phyloP scores from a whole-genome alignment of 257 asterid species.

The Solanum rostratum region DNA sequence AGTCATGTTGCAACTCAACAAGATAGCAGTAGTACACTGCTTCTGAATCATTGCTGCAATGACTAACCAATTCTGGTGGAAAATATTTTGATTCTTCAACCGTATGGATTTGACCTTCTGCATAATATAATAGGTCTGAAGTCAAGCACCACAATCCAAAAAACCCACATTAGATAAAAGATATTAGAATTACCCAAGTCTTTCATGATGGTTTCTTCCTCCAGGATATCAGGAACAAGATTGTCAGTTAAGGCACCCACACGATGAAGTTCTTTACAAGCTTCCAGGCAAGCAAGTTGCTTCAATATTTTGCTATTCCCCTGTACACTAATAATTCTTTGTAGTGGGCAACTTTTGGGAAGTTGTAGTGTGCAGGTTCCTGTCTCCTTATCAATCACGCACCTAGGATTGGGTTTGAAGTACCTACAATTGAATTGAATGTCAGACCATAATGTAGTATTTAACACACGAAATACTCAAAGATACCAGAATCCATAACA shows the following conservation, averaged over 20 bases:
- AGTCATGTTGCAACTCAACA: slow-evolving; percentile 28
- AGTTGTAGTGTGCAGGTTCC: slow-evolving; percentile 43
- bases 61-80: slow-evolving; percentile 59
- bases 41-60: slow-evolving; percentile 2
- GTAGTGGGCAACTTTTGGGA: slow-evolving; percentile 65
- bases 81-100: slow-evolving; percentile 32
- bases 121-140: neutral
- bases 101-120: slow-evolving; percentile 28
- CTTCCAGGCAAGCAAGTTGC: slow-evolving; percentile 79
- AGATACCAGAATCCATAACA: neutral
- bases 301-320: slow-evolving; percentile 31
- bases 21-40: slow-evolving; percentile 33
- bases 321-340: slow-evolving; percentile 15
- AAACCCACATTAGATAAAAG: neutral
- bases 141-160: neutral
- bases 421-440: slow-evolving; percentile 28
- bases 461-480: neutral
- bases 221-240: slow-evolving; percentile 68
- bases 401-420: slow-evolving; percentile 63
- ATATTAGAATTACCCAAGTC: slow-evolving; percentile 23
- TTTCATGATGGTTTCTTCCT: slow-evolving; percentile 42
- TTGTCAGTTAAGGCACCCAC: slow-evolving; percentile 54
- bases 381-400: slow-evolving; percentile 28
- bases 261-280: slow-evolving; percentile 73
- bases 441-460: neutral